These are phyloP conservation scores for Magnusiomyces starmeri DNA, from an alignment of 1,139 yeast genomes.

Conservation along the genomic window DNA sequence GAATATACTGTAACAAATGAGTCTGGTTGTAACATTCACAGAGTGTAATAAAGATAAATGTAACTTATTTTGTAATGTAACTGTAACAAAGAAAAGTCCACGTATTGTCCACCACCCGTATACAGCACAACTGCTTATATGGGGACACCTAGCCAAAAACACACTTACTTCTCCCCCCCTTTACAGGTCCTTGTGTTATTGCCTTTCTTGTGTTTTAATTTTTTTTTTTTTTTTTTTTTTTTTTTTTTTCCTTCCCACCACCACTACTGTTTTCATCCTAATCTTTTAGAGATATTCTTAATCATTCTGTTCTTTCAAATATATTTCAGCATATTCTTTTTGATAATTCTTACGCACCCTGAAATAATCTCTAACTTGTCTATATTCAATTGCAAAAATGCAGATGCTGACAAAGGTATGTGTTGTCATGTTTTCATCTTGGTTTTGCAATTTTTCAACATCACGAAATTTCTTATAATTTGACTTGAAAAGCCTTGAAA, in stretches of 20 bases:
- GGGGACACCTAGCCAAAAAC: constrained; percentile 8
- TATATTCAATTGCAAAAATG: constrained; percentile 43
- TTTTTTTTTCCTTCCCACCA: not conserved
- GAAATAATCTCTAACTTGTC: constrained; percentile 1
- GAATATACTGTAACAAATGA: too few species aligned
- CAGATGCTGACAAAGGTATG: constrained; percentile 85
- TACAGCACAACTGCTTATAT: not conserved
- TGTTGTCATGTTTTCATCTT: not conserved
- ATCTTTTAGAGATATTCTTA: not conserved
- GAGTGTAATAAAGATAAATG: too few species aligned
- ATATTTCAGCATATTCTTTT: constrained; percentile 8
- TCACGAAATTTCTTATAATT: not conserved
- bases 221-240: too few species aligned
- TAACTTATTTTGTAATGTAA: too few species aligned
- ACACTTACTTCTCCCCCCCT: constrained; percentile 29
- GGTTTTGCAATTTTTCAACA: not conserved
- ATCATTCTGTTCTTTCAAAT: constrained; percentile 9
- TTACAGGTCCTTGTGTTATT: too few species aligned
- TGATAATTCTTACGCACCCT: not conserved
- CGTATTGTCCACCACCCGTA: not conserved
- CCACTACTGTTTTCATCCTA: not conserved
- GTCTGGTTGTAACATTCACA: too few species aligned
- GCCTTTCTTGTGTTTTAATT: too few species aligned
- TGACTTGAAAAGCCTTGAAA: too few species aligned
- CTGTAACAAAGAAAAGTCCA: constrained; percentile 1